Percentiles rank a stretch among this genome's conserved stretches.
Evolutionary conservation across 2,329 filamentous ascomycete genomes (phyloP).

Genomic region (Beauveria scarabaeidicola): DNA sequence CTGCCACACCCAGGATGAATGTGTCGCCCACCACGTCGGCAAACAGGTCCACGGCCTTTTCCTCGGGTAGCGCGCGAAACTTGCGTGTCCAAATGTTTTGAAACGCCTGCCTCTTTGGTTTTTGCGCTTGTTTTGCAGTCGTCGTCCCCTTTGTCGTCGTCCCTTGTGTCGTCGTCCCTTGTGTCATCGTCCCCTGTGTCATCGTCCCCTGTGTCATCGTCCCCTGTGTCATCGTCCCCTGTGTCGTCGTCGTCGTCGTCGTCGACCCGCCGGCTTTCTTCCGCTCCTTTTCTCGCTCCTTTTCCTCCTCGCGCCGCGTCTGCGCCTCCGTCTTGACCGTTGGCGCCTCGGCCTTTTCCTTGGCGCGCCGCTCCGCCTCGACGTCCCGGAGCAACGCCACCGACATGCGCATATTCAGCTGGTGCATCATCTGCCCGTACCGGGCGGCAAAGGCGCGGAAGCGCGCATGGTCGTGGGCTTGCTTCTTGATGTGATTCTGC

Average conservation of each 20-base stretch:
- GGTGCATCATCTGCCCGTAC: constrained; percentile 57
- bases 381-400: constrained; percentile 51
- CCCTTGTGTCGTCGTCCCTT: not conserved
- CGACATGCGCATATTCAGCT: constrained; percentile 57
- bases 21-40: constrained; percentile 56
- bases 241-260: not conserved
- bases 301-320: constrained; percentile 44
- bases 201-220: not conserved
- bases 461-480: constrained; percentile 54
- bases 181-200: not conserved
- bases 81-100: constrained; percentile 53
- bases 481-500: constrained; percentile 57
- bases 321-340: constrained; percentile 60
- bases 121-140: not conserved
- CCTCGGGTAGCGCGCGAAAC: constrained; percentile 55
- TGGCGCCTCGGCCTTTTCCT: constrained; percentile 53
- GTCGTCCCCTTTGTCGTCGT: not conserved
- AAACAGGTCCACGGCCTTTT: constrained; percentile 58
- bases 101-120: constrained; percentile 18
- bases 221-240: not conserved
- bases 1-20: constrained; percentile 54
- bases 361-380: constrained; percentile 49
- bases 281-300: constrained; percentile 21
- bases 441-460: constrained; percentile 53
- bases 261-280: not conserved